Conservation (phyloP, 1,284 basidiomycete genomes). For the Malassezia cuniculi region DNA sequence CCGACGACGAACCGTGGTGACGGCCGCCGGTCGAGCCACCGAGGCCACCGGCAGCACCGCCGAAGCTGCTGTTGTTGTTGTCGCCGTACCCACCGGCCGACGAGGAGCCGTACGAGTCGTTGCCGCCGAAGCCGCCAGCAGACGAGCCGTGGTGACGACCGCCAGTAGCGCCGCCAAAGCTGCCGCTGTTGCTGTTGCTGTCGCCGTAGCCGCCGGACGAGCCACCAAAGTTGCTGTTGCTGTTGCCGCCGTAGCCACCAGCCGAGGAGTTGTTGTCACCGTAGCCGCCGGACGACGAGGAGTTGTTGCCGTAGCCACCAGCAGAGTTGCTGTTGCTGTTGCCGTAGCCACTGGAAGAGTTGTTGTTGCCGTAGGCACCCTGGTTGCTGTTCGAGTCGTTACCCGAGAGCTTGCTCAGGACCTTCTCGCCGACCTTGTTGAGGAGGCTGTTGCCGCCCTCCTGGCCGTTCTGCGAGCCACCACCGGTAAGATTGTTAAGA, state of each 20-base stretch:
- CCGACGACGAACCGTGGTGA: constrained; percentile 11
- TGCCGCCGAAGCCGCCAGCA: constrained; percentile 5
- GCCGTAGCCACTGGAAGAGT: constrained; percentile 2
- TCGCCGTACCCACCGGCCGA: constrained; percentile 13
- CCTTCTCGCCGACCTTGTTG: constrained; percentile 11
- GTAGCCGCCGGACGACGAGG: not conserved
- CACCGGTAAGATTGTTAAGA: constrained; percentile 13
- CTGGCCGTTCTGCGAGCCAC: constrained; percentile 4
- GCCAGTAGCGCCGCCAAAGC: not conserved
- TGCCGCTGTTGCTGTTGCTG: not conserved
- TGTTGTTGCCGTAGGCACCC: constrained; percentile 7
- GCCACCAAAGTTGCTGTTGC: too few species aligned
- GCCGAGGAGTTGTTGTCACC: not conserved
- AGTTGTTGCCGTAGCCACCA: too few species aligned
- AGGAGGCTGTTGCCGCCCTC: constrained; percentile 4
- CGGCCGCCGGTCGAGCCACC: constrained; percentile 1
- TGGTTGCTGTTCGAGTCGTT: too few species aligned
- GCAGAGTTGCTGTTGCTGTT: not conserved
- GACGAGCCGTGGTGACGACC: too few species aligned
- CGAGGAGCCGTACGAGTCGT: constrained; percentile 12
- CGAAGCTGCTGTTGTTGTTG: constrained; percentile 4
- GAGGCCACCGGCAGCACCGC: not conserved
- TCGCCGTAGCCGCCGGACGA: constrained; percentile 1
- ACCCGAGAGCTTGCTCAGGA: too few species aligned
- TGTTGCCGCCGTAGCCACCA: not conserved